Conservation (phyloP, 208 protist genomes). For the Leishmania tarentolae region DNA sequence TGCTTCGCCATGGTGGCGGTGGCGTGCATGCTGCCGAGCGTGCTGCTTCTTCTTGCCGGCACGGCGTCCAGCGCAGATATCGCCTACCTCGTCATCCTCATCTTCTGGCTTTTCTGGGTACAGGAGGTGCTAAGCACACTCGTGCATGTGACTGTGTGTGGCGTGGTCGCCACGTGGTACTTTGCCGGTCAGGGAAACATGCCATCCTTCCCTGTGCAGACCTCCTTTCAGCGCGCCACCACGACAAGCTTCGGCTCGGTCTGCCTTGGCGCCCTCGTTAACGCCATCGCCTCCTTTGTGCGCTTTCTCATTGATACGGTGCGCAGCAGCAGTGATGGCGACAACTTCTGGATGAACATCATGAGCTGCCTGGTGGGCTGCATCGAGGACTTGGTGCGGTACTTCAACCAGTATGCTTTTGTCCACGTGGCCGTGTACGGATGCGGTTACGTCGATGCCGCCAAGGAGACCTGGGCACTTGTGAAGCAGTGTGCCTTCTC, state of each 20-base stretch:
- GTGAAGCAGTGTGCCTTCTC: slow-evolving; percentile 67
- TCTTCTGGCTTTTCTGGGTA: slow-evolving; percentile 72
- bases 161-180: slow-evolving; percentile 89
- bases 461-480: slow-evolving; percentile 69
- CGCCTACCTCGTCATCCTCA: slow-evolving; percentile 28
- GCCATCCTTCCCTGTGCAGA: slow-evolving; percentile 51
- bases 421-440: slow-evolving; percentile 91
- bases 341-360: slow-evolving; percentile 59
- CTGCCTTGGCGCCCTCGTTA: slow-evolving; percentile 87
- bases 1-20: slow-evolving; percentile 28
- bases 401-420: slow-evolving; percentile 92
- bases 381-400: slow-evolving; percentile 66
- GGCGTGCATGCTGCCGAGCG: slow-evolving; percentile 29
- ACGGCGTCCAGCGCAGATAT: slow-evolving; percentile 14
- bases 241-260: slow-evolving; percentile 88
- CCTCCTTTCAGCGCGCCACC: slow-evolving; percentile 65
- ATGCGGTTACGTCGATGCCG: slow-evolving; percentile 78
- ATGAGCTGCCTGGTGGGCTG: slow-evolving; percentile 53
- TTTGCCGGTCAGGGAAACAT: slow-evolving; percentile 69
- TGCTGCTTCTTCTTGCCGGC: slow-evolving; percentile 28
- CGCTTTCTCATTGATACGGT: slow-evolving; percentile 44
- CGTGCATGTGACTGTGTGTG: slow-evolving; percentile 73
- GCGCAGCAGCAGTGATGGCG: slow-evolving; percentile 20
- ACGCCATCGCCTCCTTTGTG: slow-evolving; percentile 68
- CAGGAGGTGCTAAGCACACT: slow-evolving; percentile 61